Evolutionary conservation across 2,329 filamentous ascomycete genomes (phyloP), one percentile per base, ranked within the genome.

Genomic region (Talaromyces sp.): DNA sequence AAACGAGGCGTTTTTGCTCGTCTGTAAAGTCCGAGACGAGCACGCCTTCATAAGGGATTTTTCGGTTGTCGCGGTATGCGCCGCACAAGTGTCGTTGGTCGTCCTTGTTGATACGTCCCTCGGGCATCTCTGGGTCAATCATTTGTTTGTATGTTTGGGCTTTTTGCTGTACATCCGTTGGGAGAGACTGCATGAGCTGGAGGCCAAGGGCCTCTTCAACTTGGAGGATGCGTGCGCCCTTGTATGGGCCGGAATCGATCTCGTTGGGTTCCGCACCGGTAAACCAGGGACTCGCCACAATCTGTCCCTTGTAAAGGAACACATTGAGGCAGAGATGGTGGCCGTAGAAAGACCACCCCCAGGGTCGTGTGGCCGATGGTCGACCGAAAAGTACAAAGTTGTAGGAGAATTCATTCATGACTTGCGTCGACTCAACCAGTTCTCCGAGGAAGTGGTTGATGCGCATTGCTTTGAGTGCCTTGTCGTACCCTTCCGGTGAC

Each of bases 1-100:
- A 73, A n/a, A 92, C 74, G 5, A 86, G 73, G 0, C 74, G 70
- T 64, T 84, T 81, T 68, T 90, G 84, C 1, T 72, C 70, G 0
- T 71, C 1, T 0, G 72, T 71, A 53, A 75, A 71, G 58, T 78
- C 72, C 0, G 80, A 77, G 0, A 87, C 85, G 0, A 79, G 69
- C 6, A 90, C 73, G 0, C 90, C 90, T 73, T 93, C 87, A 70
- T 87, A 90, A 0, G 90, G 90, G 0, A 93, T 87, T 11, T 90
- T 75, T 11, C 90, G 83, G 72, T 93, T 95, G 68, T 93, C 90
- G 13, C 89, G 84, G 71, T 89, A 91, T 0, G 90, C 90, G 39
- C 91, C 90, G 70, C 89, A 91, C 4, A 92, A 72, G 68, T 93
- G 90, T 6, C 90, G 82, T 76, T 93, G 89, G 71, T 93, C 90